phyloP scores from a whole-genome alignment of 2,329 filamentous ascomycete genomes.

The Eutypa lata region DNA sequence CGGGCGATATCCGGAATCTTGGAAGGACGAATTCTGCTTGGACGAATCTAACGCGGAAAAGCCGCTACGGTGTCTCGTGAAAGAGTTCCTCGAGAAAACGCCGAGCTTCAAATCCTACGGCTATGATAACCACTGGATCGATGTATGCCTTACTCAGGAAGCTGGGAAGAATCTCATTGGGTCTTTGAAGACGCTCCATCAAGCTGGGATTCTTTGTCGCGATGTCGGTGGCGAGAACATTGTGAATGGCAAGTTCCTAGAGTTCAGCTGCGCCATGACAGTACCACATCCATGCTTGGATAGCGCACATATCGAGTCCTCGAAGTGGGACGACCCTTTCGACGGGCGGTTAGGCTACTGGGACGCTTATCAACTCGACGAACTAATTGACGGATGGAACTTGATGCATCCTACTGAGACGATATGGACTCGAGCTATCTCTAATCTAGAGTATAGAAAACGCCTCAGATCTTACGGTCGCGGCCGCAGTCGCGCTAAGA shows the following conservation, averaged over 20 bases:
- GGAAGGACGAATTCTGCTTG: not conserved
- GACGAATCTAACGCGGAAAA: not conserved
- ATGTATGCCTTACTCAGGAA: too few species aligned
- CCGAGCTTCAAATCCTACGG: too few species aligned
- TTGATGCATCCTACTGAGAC: not conserved
- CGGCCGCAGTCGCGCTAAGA: too few species aligned
- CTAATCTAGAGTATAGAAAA: too few species aligned
- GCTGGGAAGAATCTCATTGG: not conserved
- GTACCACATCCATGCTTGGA: not conserved
- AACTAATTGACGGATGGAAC: not conserved
- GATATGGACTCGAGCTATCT: not conserved
- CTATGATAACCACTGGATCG: too few species aligned
- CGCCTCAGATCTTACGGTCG: too few species aligned
- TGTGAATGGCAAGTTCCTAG: not conserved
- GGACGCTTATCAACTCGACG: not conserved
- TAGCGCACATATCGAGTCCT: not conserved
- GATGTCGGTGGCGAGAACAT: not conserved
- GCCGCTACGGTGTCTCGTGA: not conserved
- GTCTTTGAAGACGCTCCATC: not conserved
- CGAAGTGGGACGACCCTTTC: not conserved
- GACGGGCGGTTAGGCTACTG: not conserved
- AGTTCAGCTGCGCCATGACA: not conserved
- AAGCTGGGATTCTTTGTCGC: not conserved
- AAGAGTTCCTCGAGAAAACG: not conserved
- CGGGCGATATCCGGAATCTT: not conserved